Conservation (phyloP, 768 basidiomycete genomes). For the Tylopilus felleus region DNA sequence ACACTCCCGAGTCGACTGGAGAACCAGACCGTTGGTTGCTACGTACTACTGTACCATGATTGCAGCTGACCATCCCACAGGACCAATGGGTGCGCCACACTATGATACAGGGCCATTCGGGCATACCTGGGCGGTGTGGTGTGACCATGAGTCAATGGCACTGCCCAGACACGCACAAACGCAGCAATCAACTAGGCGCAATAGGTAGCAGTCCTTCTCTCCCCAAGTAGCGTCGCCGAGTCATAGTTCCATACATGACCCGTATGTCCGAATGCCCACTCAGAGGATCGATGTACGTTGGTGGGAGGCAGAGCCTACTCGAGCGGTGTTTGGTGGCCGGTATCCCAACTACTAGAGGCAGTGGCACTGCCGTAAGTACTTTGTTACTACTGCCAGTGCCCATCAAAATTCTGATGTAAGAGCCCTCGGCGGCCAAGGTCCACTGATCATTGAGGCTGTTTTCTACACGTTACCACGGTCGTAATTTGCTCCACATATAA, state of each 20-base stretch:
- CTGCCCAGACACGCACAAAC: not conserved
- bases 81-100: not conserved
- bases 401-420: not conserved
- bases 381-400: not conserved
- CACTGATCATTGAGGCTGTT: not conserved
- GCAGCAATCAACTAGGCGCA: not conserved
- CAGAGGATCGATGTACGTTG: too few species aligned
- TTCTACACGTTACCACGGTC: not conserved
- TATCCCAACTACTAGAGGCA: too few species aligned
- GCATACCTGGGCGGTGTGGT: not conserved
- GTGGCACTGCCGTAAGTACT: not conserved
- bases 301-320: too few species aligned
- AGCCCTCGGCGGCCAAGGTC: not conserved
- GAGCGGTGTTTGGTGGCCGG: not conserved
- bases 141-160: not conserved
- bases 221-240: not conserved
- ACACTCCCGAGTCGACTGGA: too few species aligned
- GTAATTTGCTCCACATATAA: not conserved
- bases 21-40: not conserved
- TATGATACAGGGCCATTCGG: not conserved
- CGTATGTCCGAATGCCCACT: not conserved
- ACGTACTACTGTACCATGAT: not conserved
- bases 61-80: not conserved
- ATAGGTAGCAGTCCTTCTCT: not conserved
- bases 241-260: not conserved